Base-by-base conservation (phyloP, 257 asterid species). In the Jasminum sambac region DNA sequence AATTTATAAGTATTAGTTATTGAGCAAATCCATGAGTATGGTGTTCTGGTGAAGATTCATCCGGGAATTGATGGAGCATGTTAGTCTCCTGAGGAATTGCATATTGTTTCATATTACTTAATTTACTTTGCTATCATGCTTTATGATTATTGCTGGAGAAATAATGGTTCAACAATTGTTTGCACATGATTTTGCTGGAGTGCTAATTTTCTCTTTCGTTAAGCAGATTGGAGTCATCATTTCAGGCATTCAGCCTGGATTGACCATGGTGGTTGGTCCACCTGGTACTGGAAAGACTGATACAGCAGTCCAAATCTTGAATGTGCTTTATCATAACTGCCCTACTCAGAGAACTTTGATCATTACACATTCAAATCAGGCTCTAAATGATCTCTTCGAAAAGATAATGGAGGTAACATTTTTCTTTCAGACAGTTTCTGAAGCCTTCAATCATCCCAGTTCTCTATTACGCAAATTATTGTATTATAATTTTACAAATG, bases 241-340 rank as follows among this genome's bases (percentile, higher is more conserved):
- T 34, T 95, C 98, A 36, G 99, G 99, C 43, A 77, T 89, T 86
- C 99, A 95, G 75, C 99, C 99, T 38, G 99, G 99, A 70, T 81
- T 95, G 76, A 86, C 96, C 39, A 95, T 91, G 99, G 99, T 95
- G 77, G 99, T 95, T 30, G 99, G 99, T 72, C 99, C 99, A 72
- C 99, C 99, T 69, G 99, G 99, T 80, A 95, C 99, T 4, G 99
- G 99, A 74, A 95, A 95, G 86, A 95, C 99, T 5, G 99, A 95
- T 77, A 95, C 99, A 12, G 99, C 99, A 16, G 99, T 95, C 73
- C 99, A 91, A 80, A 86, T 95, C 74, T 77, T 95, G 79, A 91
- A 95, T 82, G 97, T 95, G 67, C 90, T 95, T 59, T 95, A 95
- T 85, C 99, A 95, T 72, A 95, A 95, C 77, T 95, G 99, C 82